Percentiles rank a stretch among this genome's conserved stretches.
phyloP scores from a whole-genome alignment of 78 protist species.

The Acrasis kona region DNA sequence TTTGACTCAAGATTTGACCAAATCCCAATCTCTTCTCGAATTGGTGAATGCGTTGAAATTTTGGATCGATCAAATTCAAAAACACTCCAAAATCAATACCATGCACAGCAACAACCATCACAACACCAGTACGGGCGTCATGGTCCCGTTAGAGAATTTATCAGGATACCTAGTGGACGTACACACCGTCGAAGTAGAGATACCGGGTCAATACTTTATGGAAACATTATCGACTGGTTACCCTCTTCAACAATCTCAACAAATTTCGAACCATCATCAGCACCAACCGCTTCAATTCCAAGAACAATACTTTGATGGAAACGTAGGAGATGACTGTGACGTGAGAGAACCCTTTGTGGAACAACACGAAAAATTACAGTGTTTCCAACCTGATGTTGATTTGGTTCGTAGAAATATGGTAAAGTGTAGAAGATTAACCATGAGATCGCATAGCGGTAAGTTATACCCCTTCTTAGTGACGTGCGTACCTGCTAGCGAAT shows the following conservation, averaged over 20 bases:
- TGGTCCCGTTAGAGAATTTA: not conserved
- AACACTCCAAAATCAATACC: not conserved
- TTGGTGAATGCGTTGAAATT: too few relatives aligned
- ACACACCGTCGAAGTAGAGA: not conserved
- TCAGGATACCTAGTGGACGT: not conserved
- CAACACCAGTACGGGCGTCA: too few relatives aligned
- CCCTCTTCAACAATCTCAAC: too few relatives aligned
- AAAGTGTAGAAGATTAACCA: not conserved
- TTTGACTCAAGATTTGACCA: not conserved
- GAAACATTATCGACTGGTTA: too few relatives aligned
- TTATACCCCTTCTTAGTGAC: not conserved
- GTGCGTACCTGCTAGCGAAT: not conserved
- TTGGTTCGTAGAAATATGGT: not conserved
- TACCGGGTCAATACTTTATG: constrained; percentile 7
- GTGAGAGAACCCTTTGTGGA: constrained; percentile 11
- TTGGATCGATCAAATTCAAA: not conserved
- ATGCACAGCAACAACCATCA: too few relatives aligned
- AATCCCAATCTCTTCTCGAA: not conserved
- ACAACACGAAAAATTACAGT: not conserved
- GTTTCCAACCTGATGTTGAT: not conserved
- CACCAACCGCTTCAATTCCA: too few relatives aligned
- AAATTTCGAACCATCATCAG: too few relatives aligned
- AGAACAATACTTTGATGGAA: not conserved
- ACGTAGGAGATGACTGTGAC: not conserved
- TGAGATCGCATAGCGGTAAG: not conserved